phyloP scores from a whole-genome alignment of 495 filamentous ascomycete species.

The Echria macrotheca region DNA sequence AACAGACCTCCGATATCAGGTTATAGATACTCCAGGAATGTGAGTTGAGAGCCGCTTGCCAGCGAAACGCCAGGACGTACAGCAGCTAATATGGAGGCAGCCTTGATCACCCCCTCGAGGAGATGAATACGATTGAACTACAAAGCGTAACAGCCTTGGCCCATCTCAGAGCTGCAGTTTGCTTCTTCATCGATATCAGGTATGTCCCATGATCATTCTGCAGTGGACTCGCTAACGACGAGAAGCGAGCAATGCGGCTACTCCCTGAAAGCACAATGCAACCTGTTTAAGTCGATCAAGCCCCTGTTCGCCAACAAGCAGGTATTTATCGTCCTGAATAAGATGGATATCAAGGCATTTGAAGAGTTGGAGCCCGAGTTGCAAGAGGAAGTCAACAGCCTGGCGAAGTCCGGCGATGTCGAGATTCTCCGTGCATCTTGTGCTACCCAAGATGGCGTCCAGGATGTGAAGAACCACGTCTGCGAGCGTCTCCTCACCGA shows the following conservation, averaged over 20 bases:
- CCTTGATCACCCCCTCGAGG: conserved; percentile 93
- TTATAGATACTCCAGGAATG: conserved; percentile 75
- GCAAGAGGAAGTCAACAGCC: conserved; percentile 67
- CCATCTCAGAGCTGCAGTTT: conserved; percentile 85
- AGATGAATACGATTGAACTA: conserved; percentile 99
- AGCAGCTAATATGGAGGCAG: conserved; percentile 12
- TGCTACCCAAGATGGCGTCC: conserved; percentile 90
- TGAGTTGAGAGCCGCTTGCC: background rate
- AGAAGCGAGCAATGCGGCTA: conserved; percentile 92
- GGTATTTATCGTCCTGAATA: conserved; percentile 94
- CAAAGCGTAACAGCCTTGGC: conserved; percentile 94
- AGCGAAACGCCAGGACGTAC: background rate
- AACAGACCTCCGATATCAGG: conserved; percentile 35
- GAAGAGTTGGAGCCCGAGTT: conserved; percentile 83
- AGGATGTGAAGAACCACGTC: conserved; percentile 87
- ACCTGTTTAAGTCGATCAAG: conserved; percentile 91
- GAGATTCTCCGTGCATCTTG: conserved; percentile 90
- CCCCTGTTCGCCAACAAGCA: conserved; percentile 96
- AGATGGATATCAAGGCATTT: conserved; percentile 84
- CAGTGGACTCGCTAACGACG: background rate
- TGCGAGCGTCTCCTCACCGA: conserved; percentile 91
- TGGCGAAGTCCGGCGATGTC: conserved; percentile 79
- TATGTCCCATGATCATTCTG: background rate
- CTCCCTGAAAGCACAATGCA: conserved; percentile 82
- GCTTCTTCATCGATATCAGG: conserved; percentile 93